Evolutionary conservation across 495 filamentous ascomycete species (phyloP), one percentile per base, ranked within the genome.

Genomic region (Penicillium pulvis): DNA sequence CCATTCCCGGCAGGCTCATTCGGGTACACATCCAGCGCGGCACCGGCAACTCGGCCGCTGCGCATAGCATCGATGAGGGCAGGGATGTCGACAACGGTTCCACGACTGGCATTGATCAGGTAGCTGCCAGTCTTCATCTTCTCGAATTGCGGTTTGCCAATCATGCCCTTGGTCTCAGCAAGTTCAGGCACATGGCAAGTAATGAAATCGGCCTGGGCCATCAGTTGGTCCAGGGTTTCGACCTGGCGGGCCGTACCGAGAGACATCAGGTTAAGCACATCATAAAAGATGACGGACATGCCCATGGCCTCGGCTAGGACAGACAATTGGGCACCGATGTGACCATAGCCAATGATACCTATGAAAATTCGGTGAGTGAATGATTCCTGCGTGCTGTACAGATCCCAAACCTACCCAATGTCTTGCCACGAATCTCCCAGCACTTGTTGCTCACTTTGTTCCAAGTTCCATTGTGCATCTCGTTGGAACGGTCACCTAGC

Each of bases 341-440:
- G 95, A 48, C 95, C 95, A 69, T 99, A 98, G 19, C 95, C 95
- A 57, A 99, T 85, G 55, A 99, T 98, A 51, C 91, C 88, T 87
- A 41, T 6, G 23, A 4, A 19, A 50, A 57, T 47, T 31, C 46
- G 52, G 47, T 51, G 5, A 64, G 20, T 35, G 28, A 52, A 20
- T n/a, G 33, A 53, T 31, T 23, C 12, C 53, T 17, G 39, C 39
- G 16, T n/a, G n/a, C 42, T 24, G 14, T 6, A 28, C 14, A 16
- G 6, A 42, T 43, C 12, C 16, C 44, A 43, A 8, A 64, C 74
- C 24, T 80, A 89, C 90, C 93, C 44, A 99, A 82, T 31, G 93
- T 97, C 79, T 99, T 99, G 66, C 95, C 95, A 63, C 95, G 86
- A 60, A 99, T 90, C 72, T 98, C 95, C 93, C 95, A 97, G 83